A percentile compares a stretch with the other conserved stretches of the same genome.
phyloP scores from a whole-genome alignment of 2,329 filamentous ascomycete species.

The Stagonosporopsis vannaccii region DNA sequence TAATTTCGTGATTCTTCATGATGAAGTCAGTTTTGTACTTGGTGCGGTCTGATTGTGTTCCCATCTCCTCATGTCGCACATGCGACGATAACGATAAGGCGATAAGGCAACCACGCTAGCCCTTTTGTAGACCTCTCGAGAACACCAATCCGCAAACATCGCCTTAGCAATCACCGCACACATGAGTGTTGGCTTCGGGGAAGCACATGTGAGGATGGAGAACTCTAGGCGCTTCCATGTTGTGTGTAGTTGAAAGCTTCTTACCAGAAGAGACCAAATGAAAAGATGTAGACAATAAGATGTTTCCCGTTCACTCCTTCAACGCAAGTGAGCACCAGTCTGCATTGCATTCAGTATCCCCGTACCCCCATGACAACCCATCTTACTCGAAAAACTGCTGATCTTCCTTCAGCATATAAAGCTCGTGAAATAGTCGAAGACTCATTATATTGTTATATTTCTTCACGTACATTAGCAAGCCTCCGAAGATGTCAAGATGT shows the following conservation, averaged over 20 bases:
- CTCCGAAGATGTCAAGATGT: constrained; percentile 53
- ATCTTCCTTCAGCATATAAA: constrained; percentile 49
- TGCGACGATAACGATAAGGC: constrained; percentile 25
- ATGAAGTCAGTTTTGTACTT: neutral
- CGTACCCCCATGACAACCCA: constrained; percentile 50
- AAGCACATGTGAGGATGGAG: no score
- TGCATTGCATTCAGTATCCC: constrained; percentile 40
- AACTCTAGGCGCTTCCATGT: no score
- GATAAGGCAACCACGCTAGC: constrained; percentile 25
- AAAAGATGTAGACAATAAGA: neutral
- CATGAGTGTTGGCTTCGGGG: no score
- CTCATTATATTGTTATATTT: constrained; percentile 47
- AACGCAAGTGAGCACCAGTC: neutral
- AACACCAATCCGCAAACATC: neutral
- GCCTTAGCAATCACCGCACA: no score
- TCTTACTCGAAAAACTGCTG: constrained; percentile 56
- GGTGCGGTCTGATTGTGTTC: neutral
- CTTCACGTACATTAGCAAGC: constrained; percentile 51
- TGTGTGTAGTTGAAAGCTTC: no score
- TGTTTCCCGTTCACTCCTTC: no score
- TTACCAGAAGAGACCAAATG: no score
- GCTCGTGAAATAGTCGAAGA: constrained; percentile 53
- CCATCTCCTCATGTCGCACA: neutral
- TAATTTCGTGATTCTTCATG: neutral
- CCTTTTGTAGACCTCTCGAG: neutral